Conservation (phyloP, 1,284 basidiomycete species). For the Leccinum pseudoinsigne region DNA sequence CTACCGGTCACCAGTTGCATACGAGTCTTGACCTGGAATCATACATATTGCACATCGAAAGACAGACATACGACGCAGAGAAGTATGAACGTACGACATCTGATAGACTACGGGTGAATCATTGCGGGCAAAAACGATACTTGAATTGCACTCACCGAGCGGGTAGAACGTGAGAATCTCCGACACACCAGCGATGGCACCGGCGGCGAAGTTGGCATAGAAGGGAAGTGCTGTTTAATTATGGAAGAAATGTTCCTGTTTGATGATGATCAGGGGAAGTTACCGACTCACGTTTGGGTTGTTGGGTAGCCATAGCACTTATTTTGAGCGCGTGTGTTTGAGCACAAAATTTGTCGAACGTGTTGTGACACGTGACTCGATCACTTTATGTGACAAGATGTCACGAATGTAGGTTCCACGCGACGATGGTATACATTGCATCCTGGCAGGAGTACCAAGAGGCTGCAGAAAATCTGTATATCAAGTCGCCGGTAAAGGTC, state of each 20-base stretch:
- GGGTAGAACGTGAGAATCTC: constrained; percentile 95
- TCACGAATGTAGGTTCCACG: constrained; percentile 22
- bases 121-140: constrained; percentile 27
- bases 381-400: constrained; percentile 15
- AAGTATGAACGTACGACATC: constrained; percentile 51
- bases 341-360: not conserved
- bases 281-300: constrained; percentile 43
- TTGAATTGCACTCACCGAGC: constrained; percentile 61
- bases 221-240: constrained; percentile 72
- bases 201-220: constrained; percentile 85
- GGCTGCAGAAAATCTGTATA: constrained; percentile 81
- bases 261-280: constrained; percentile 6
- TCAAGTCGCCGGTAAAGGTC: constrained; percentile 74
- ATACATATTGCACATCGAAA: constrained; percentile 19
- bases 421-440: constrained; percentile 70
- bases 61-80: constrained; percentile 9
- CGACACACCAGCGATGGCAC: constrained; percentile 85
- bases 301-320: constrained; percentile 35
- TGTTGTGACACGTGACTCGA: constrained; percentile 22
- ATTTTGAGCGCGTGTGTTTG: not conserved
- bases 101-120: constrained; percentile 21
- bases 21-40: constrained; percentile 86
- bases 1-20: constrained; percentile 94
- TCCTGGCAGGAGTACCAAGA: constrained; percentile 86
- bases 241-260: constrained; percentile 9